A percentile compares a stretch with the other conserved stretches of the same genome.
phyloP scores from a whole-genome alignment of 805 yeast genomes.

The Zygosaccharomyces gambellarensis region DNA sequence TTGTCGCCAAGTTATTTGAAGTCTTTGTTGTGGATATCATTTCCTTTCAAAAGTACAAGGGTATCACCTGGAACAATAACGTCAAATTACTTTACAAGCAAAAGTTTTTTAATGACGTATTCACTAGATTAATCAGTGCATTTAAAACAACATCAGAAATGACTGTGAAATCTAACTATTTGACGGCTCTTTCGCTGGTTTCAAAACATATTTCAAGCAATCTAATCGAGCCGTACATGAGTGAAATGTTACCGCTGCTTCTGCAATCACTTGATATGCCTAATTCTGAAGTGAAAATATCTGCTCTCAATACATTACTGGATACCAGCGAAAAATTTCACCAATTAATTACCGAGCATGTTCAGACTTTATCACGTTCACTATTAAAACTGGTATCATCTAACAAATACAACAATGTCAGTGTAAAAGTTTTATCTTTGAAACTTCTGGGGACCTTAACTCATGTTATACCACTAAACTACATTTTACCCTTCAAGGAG shows the following conservation, averaged over 20 bases:
- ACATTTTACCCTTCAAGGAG: slow-evolving; percentile 48
- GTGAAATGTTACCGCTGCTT: slow-evolving; percentile 63
- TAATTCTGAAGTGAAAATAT: slow-evolving; percentile 47
- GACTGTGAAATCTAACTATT: slow-evolving; percentile 44
- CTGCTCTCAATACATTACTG: slow-evolving; percentile 56
- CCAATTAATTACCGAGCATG: slow-evolving; percentile 47
- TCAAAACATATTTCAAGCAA: slow-evolving; percentile 59
- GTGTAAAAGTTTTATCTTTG: slow-evolving; percentile 54
- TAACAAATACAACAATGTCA: slow-evolving; percentile 36
- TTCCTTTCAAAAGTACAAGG: slow-evolving; percentile 47
- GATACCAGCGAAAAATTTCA: slow-evolving; percentile 55
- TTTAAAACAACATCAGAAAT: slow-evolving; percentile 35
- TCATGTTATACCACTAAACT: slow-evolving; percentile 36
- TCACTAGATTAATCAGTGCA: slow-evolving; percentile 51
- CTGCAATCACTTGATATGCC: slow-evolving; percentile 55
- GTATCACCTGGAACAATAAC: slow-evolving; percentile 46
- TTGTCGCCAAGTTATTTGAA: slow-evolving; percentile 53
- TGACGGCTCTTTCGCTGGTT: slow-evolving; percentile 63
- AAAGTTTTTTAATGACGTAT: slow-evolving; percentile 57
- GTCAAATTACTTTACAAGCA: slow-evolving; percentile 75
- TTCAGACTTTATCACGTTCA: slow-evolving; percentile 53
- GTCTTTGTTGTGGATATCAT: slow-evolving; percentile 64
- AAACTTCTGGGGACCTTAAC: slow-evolving; percentile 52
- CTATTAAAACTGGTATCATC: slow-evolving; percentile 37
- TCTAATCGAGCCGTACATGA: slow-evolving; percentile 60